A percentile compares a stretch with the other conserved stretches of the same genome.
Evolutionary conservation across 805 yeast species (phyloP).

Genomic region (Ogataea henricii): DNA sequence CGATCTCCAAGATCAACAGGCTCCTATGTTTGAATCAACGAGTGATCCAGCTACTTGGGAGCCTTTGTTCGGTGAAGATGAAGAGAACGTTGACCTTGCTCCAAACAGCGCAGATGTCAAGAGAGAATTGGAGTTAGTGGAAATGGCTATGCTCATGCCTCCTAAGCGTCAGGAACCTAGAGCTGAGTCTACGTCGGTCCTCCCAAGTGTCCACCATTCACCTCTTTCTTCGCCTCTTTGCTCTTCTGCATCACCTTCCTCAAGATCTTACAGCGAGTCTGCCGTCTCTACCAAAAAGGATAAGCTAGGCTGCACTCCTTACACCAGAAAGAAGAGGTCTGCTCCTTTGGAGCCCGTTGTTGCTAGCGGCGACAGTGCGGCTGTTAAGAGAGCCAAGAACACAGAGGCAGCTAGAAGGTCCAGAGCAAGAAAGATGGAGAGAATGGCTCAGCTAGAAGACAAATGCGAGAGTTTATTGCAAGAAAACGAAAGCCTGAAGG

Average conservation of each 20-base stretch:
- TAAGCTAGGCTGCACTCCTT: slow-evolving; percentile 72
- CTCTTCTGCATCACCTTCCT: too few species aligned
- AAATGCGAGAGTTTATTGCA: slow-evolving; percentile 66
- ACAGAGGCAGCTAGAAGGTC: slow-evolving; percentile 98
- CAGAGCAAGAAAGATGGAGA: slow-evolving; percentile 87
- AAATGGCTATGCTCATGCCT: not conserved
- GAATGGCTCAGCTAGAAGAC: slow-evolving; percentile 80
- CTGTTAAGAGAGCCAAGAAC: slow-evolving; percentile 90
- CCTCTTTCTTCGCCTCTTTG: slow-evolving; percentile 6
- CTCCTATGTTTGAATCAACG: slow-evolving; percentile 64
- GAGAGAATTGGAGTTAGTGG: not conserved
- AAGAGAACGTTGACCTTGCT: not conserved
- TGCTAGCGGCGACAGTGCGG: slow-evolving; percentile 63
- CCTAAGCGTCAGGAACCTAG: not conserved
- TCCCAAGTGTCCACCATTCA: not conserved
- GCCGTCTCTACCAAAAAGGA: slow-evolving; percentile 46
- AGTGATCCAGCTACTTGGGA: slow-evolving; percentile 50
- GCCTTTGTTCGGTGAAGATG: slow-evolving; percentile 54
- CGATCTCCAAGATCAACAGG: slow-evolving; percentile 34
- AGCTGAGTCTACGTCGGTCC: not conserved
- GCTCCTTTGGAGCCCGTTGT: slow-evolving; percentile 73
- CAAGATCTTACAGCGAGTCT: not conserved
- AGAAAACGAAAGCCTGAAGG: slow-evolving; percentile 59
- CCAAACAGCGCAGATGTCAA: not conserved
- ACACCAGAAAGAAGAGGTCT: slow-evolving; percentile 75